Conservation (phyloP, 345 rosid species). For the Kernera saxatilis region DNA sequence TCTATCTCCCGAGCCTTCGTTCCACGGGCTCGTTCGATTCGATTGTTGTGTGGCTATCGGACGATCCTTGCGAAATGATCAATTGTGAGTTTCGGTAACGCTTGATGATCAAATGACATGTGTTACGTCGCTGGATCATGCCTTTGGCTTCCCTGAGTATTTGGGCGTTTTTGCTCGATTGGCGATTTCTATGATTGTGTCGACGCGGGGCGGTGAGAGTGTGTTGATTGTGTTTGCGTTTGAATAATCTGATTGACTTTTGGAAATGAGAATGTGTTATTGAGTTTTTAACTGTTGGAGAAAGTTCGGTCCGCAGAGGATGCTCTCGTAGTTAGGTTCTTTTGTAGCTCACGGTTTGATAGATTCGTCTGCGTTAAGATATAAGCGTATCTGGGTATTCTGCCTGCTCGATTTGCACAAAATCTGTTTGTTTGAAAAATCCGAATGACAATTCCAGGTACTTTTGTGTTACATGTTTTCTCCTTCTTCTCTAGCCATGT, state of each 20-base stretch:
- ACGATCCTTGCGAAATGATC: neutral
- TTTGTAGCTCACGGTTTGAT: slow-evolving; percentile 1
- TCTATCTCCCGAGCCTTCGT: neutral
- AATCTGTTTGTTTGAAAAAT: neutral
- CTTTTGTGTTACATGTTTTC: neutral
- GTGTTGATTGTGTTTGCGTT: neutral
- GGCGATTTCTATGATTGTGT: neutral
- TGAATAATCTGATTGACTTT: slow-evolving; percentile 8
- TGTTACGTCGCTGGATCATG: slow-evolving; percentile 20
- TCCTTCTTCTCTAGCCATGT: neutral
- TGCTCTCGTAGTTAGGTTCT: neutral
- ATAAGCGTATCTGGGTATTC: neutral
- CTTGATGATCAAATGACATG: slow-evolving; percentile 2
- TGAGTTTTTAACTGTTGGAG: neutral
- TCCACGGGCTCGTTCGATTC: neutral
- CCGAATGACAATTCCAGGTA: neutral
- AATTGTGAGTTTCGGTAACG: neutral
- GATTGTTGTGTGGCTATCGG: neutral
- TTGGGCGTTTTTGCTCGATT: neutral
- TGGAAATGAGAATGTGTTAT: slow-evolving; percentile 9
- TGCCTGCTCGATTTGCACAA: slow-evolving; percentile 1
- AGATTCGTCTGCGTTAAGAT: neutral
- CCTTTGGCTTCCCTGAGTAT: neutral
- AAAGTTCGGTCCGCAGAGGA: neutral
- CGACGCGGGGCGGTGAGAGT: neutral